phyloP scores from a whole-genome alignment of 1,284 basidiomycete genomes.

The Abortiporus biennis region DNA sequence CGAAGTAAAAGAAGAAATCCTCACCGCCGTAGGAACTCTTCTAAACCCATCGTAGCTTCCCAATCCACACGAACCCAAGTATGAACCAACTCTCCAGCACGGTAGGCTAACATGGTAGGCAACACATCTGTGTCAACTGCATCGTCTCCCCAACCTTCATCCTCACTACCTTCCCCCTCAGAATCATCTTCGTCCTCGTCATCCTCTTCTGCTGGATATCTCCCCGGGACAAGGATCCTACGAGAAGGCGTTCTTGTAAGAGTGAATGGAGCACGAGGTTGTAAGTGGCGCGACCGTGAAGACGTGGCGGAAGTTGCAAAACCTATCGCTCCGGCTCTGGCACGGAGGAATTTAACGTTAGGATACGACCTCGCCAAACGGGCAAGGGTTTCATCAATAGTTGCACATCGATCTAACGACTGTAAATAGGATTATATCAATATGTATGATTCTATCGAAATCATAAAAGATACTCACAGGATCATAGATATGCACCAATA shows the following conservation, averaged over 20 bases:
- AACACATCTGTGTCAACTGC: conserved; percentile 75
- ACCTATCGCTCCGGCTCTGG: conserved; percentile 68
- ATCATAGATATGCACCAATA: conserved; percentile 81
- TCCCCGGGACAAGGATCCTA: conserved; percentile 15
- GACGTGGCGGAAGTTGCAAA: conserved; percentile 46
- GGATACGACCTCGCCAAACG: conserved; percentile 65
- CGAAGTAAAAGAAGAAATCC: conserved; percentile 3
- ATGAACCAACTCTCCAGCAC: conserved; percentile 73
- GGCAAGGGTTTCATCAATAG: conserved; percentile 63
- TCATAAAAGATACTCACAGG: conserved; percentile 43
- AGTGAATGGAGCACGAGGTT: conserved; percentile 15
- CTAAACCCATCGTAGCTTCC: conserved; percentile 66
- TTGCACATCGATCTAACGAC: conserved; percentile 70
- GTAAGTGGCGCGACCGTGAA: conserved; percentile 7
- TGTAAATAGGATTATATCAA: conserved; percentile 19
- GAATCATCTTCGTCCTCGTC: conserved; percentile 30
- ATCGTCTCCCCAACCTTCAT: conserved; percentile 42
- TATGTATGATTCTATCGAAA: background rate
- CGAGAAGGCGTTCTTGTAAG: conserved; percentile 19
- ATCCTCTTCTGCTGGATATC: conserved; percentile 35
- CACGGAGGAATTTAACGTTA: conserved; percentile 74
- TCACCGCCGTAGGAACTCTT: conserved; percentile 56
- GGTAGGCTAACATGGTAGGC: conserved; percentile 79
- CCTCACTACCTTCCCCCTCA: conserved; percentile 26
- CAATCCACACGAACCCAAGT: conserved; percentile 85